Conservation (phyloP, 208 protist genomes). For the Wallacemonas sp. region DNA sequence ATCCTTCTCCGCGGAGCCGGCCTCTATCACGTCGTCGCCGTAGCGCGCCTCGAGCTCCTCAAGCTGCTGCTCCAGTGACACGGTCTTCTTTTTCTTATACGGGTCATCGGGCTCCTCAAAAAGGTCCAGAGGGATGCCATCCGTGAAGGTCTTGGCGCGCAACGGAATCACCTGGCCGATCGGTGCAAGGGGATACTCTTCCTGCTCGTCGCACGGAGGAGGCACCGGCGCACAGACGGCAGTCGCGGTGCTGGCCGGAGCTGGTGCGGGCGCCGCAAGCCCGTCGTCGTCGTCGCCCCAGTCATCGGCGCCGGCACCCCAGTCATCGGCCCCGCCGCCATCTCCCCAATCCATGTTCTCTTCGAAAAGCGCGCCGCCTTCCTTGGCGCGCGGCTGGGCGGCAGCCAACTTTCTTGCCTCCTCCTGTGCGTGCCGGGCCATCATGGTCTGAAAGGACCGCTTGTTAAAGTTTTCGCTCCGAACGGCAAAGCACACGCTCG, state of each 20-base stretch:
- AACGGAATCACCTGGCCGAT: slow-evolving; percentile 33
- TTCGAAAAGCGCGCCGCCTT: slow-evolving; percentile 45
- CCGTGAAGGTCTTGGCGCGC: slow-evolving; percentile 46
- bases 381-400: not conserved
- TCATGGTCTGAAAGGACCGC: slow-evolving; percentile 37
- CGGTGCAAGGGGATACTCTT: slow-evolving; percentile 33
- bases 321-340: slow-evolving; percentile 41
- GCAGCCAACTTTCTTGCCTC: not conserved
- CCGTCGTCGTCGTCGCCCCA: not conserved
- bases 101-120: slow-evolving; percentile 57
- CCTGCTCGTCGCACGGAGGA: not conserved
- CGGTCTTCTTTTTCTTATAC: slow-evolving; percentile 30
- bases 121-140: slow-evolving; percentile 60
- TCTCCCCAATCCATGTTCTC: slow-evolving; percentile 49
- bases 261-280: not conserved
- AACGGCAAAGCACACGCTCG: slow-evolving; percentile 76
- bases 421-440: slow-evolving; percentile 14
- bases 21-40: slow-evolving; percentile 56
- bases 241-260: not conserved
- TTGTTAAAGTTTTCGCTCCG: slow-evolving; percentile 82
- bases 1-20: slow-evolving; percentile 68
- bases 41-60: slow-evolving; percentile 50
- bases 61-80: slow-evolving; percentile 53
- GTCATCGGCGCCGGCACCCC: slow-evolving; percentile 31
- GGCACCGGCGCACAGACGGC: not conserved